Conservation (phyloP, 768 basidiomycete species). For the Podaxis rugospora region DNA sequence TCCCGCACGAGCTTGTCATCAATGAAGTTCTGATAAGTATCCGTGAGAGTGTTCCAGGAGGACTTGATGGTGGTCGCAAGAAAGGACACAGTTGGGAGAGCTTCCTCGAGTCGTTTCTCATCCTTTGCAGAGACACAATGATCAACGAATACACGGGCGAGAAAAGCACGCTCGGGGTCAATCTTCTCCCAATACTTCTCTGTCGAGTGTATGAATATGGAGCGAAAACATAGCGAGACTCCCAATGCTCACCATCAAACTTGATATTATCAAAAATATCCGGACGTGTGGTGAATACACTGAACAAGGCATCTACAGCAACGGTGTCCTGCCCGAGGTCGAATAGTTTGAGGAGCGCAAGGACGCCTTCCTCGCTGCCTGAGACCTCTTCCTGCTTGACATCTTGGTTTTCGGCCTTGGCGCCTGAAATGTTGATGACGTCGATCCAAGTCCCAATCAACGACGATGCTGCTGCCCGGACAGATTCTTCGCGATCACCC, state of each 20-base stretch:
- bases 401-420: constrained; percentile 28
- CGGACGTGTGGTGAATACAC: constrained; percentile 60
- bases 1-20: constrained; percentile 21
- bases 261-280: constrained; percentile 66
- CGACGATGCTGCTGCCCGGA: constrained; percentile 66
- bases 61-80: constrained; percentile 74
- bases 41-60: constrained; percentile 53
- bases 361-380: constrained; percentile 30
- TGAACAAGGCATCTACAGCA: constrained; percentile 71
- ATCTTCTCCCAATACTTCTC: constrained; percentile 70
- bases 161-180: constrained; percentile 73
- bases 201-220: constrained; percentile 22
- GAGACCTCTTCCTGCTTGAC: constrained; percentile 12
- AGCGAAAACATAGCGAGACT: background rate
- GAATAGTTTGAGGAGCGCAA: constrained; percentile 52
- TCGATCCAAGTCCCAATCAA: constrained; percentile 79
- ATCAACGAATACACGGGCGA: constrained; percentile 80
- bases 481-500: constrained; percentile 75
- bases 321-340: constrained; percentile 55
- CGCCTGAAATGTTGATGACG: constrained; percentile 28
- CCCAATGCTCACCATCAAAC: constrained; percentile 54
- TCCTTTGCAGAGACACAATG: constrained; percentile 64
- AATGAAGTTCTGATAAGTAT: constrained; percentile 18
- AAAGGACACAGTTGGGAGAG: constrained; percentile 79
- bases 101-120: constrained; percentile 56